phyloP scores from a whole-genome alignment of 257 asterid genomes.

The Solanum dulcamara region DNA sequence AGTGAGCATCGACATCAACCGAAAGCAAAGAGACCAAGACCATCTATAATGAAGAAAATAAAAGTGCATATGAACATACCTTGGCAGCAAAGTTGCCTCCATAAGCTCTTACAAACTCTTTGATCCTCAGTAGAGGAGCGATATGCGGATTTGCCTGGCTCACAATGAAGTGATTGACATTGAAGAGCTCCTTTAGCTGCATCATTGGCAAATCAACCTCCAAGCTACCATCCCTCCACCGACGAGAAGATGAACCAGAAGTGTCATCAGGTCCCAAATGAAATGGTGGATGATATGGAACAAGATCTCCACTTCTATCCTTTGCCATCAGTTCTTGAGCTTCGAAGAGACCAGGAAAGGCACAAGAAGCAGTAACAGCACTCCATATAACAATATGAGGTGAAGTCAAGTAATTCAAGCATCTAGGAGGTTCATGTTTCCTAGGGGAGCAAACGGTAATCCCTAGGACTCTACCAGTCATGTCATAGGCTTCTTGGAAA shows the following conservation, averaged over 20 bases:
- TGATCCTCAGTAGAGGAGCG: slow-evolving; percentile 66
- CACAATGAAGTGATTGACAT: slow-evolving; percentile 76
- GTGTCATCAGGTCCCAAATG: slow-evolving; percentile 63
- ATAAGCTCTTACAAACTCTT: slow-evolving; percentile 64
- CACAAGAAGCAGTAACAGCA: slow-evolving; percentile 86
- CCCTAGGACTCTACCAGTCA: slow-evolving; percentile 69
- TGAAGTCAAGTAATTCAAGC: slow-evolving; percentile 77
- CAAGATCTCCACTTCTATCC: slow-evolving; percentile 69
- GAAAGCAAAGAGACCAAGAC: background rate
- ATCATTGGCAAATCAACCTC: slow-evolving; percentile 84
- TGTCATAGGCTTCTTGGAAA: slow-evolving; percentile 79
- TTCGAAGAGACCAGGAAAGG: slow-evolving; percentile 79
- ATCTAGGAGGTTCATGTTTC: slow-evolving; percentile 80
- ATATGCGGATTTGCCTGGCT: slow-evolving; percentile 86
- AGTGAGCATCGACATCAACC: background rate
- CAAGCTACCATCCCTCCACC: slow-evolving; percentile 90
- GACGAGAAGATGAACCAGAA: slow-evolving; percentile 40
- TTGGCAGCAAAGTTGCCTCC: slow-evolving; percentile 86
- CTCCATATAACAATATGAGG: slow-evolving; percentile 92
- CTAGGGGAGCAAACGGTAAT: slow-evolving; percentile 78
- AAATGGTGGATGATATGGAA: slow-evolving; percentile 80
- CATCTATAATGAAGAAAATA: background rate
- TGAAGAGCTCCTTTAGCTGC: slow-evolving; percentile 78
- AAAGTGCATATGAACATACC: slow-evolving; percentile 18
- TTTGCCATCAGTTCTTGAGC: slow-evolving; percentile 89